Conservation (phyloP, 2,329 filamentous ascomycete genomes). For the Teratosphaeria destructans region DNA sequence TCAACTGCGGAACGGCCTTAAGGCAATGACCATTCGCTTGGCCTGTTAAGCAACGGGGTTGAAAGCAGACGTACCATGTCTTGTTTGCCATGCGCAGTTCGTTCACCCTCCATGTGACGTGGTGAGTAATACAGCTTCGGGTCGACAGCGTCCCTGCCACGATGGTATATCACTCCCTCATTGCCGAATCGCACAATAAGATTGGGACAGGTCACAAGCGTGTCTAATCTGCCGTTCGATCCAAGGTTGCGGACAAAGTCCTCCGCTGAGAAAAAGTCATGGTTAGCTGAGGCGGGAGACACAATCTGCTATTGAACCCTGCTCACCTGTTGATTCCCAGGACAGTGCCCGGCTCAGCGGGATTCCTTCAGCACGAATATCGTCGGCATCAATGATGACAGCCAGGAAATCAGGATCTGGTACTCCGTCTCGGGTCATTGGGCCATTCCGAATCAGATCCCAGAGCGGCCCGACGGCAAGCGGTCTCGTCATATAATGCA, state of each 20-base stretch:
- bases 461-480: constrained; percentile 23
- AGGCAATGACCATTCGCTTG: background rate
- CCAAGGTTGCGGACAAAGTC: constrained; percentile 26
- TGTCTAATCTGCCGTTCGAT: constrained; percentile 24
- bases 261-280: constrained; percentile 14
- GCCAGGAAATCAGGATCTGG: constrained; percentile 24
- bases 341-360: constrained; percentile 22
- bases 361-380: constrained; percentile 25
- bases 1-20: background rate
- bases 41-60: background rate
- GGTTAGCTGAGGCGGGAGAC: too few species aligned
- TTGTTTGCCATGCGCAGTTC: background rate
- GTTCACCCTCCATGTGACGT: constrained; percentile 14
- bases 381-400: constrained; percentile 26
- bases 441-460: constrained; percentile 25
- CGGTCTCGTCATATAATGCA: constrained; percentile 25
- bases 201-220: constrained; percentile 26
- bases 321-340: constrained; percentile 15
- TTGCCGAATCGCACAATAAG: constrained; percentile 25
- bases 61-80: constrained; percentile 1
- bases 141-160: constrained; percentile 24
- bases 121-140: constrained; percentile 25
- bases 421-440: constrained; percentile 19
- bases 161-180: constrained; percentile 25
- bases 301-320: too few species aligned